phyloP scores from a whole-genome alignment of 2,329 filamentous ascomycete species.

The Didymella keratinophila region DNA sequence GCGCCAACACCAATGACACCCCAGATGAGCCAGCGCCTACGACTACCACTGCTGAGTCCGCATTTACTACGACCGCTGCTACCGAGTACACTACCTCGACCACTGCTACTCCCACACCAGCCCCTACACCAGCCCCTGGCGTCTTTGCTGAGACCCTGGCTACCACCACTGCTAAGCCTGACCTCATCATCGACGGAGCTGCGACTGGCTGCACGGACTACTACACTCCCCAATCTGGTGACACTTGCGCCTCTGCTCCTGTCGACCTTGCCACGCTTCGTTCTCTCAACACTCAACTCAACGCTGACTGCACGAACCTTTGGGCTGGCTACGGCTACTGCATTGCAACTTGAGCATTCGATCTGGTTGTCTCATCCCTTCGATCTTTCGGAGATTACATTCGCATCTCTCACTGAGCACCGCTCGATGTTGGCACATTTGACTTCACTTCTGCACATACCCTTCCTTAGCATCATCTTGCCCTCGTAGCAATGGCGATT shows the following conservation, averaged over 20 bases:
- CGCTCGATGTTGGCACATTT: slow-evolving; percentile 12
- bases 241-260: slow-evolving; percentile 44
- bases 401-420: slow-evolving; percentile 6
- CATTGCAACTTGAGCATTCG: slow-evolving; percentile 20
- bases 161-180: slow-evolving; percentile 3
- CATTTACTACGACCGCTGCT: neutral
- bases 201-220: slow-evolving; percentile 39
- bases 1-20: neutral
- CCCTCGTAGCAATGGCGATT: neutral
- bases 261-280: slow-evolving; percentile 40
- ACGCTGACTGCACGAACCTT: slow-evolving; percentile 47
- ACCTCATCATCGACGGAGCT: slow-evolving; percentile 24
- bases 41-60: neutral
- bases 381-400: slow-evolving; percentile 5
- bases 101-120: neutral
- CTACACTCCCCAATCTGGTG: slow-evolving; percentile 42
- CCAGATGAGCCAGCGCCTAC: slow-evolving; percentile 10
- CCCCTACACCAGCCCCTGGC: neutral
- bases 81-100: neutral
- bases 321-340: slow-evolving; percentile 51
- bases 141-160: slow-evolving; percentile 3
- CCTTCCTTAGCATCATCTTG: slow-evolving; percentile 1
- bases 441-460: slow-evolving; percentile 20
- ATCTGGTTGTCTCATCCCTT: neutral
- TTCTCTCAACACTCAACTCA: slow-evolving; percentile 42